Evolutionary conservation across 2,329 filamentous ascomycete genomes (phyloP), one percentile per base, ranked within the genome.

Genomic region (Aaosphaeria arxii): DNA sequence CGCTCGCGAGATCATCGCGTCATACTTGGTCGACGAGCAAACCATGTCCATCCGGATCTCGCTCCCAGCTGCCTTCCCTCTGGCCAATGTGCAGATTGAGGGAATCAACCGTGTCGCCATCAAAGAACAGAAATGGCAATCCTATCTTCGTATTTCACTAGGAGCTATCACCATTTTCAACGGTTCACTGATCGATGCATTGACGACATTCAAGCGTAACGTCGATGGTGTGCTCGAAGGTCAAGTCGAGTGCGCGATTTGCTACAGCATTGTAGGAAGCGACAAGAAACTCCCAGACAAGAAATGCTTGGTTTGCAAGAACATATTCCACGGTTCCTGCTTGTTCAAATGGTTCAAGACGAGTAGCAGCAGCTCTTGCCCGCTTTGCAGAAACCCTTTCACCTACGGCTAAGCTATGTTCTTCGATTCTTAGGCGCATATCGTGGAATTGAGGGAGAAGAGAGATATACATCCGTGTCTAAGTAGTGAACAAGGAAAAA

Each of bases 341-440:
- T 72, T 99, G 72, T 96, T 90, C 76, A 91, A 92, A 73, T 99
- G 94, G 94, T 97, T 99, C 77, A 88, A 89, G 78, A 92, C 81
- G 60, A 96, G 91, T 67, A 95, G 89, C 70, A 86, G 89, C 63
- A 94, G 88, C 62, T 92, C 87, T 43, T 99, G 94, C 71, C 94
- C 94, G 42, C 76, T 99, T 55, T 99, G 94, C 72, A 81, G 94
- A 60, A 96, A 95, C 67, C 86, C 88, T 24, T 96, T 96, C 68
- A 81, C 81, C 55, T 84, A 83, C 70, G 77, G 75, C 7, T 69
- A 60, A 45, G 33, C 33, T 9, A n/a, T 24, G 17, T 24, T 24
- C 17, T 24, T 24, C 17, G 17, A 24, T 24, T 24, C 17, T 24
- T 24, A 3, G 17, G 2, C 17, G 17, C 17, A 24, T 24, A 24